These are phyloP conservation scores for Tinospora cordifolia DNA, from an alignment of 164 flowering plant species.

Conservation along the genomic window DNA sequence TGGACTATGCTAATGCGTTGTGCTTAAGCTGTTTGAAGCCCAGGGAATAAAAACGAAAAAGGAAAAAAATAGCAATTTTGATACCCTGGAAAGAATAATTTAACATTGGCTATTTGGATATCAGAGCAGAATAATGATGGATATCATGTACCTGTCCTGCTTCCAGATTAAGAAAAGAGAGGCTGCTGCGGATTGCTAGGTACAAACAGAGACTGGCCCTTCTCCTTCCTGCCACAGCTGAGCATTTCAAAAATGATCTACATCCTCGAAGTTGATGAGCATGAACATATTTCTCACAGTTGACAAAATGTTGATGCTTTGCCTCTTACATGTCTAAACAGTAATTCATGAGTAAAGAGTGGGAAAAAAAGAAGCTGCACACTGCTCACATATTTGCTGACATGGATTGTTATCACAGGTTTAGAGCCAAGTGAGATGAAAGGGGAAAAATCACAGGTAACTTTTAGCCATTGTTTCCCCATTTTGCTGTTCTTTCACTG, in stretches of 20 bases:
- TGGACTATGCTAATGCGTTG: no score
- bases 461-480: neutral
- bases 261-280: conserved; percentile 32
- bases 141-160: neutral
- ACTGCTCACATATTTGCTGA: neutral
- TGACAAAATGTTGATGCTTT: neutral
- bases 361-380: neutral
- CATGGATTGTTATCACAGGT: neutral
- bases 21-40: no score
- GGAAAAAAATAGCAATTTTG: no score
- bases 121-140: neutral
- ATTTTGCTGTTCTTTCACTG: neutral
- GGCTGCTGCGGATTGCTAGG: conserved; percentile 56
- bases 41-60: no score
- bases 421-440: neutral
- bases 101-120: no score
- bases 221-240: conserved; percentile 57
- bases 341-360: neutral
- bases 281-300: conserved; percentile 1
- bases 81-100: no score
- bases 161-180: conserved; percentile 61
- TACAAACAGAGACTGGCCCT: conserved; percentile 71
- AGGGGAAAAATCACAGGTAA: neutral
- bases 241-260: conserved; percentile 39
- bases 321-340: neutral